Conservation (phyloP, 2,329 filamentous ascomycete species). For the Setomelanomma holmii region DNA sequence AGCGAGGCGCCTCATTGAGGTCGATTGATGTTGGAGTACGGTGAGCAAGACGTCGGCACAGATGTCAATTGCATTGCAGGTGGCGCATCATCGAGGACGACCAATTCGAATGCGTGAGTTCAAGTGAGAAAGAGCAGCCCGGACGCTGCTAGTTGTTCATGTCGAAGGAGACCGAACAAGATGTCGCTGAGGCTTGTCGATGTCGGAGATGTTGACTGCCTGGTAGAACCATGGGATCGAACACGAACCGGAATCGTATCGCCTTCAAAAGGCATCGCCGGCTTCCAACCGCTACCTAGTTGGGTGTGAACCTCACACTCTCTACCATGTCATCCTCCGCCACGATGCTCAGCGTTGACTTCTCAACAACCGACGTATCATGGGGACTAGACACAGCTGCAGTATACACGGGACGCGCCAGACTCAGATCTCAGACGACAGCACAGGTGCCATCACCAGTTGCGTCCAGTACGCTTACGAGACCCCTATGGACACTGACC, state of each 20-base stretch:
- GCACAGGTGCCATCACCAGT: neutral
- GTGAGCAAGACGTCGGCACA: neutral
- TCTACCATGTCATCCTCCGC: slow-evolving; percentile 3
- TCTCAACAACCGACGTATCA: slow-evolving; percentile 18
- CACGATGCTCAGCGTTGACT: slow-evolving; percentile 8
- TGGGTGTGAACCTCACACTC: slow-evolving; percentile 2
- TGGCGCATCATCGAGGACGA: slow-evolving; percentile 13
- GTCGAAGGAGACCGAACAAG: too few species aligned
- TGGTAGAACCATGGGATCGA: neutral
- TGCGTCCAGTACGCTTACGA: slow-evolving; percentile 3
- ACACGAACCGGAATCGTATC: neutral
- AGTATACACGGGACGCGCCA: slow-evolving; percentile 9
- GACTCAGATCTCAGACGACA: slow-evolving; percentile 1
- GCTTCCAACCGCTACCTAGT: neutral
- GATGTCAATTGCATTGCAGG: neutral
- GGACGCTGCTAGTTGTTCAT: too few species aligned
- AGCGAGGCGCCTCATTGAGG: neutral
- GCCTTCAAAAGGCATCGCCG: slow-evolving; percentile 1
- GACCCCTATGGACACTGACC: slow-evolving; percentile 4
- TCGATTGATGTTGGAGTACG: neutral
- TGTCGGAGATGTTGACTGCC: too few species aligned
- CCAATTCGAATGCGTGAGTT: neutral
- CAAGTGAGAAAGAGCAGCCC: too few species aligned
- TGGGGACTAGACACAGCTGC: slow-evolving; percentile 9
- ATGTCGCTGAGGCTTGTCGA: too few species aligned